Conservation (phyloP, 805 yeast species). For the Kazachstania psychrophila region DNA sequence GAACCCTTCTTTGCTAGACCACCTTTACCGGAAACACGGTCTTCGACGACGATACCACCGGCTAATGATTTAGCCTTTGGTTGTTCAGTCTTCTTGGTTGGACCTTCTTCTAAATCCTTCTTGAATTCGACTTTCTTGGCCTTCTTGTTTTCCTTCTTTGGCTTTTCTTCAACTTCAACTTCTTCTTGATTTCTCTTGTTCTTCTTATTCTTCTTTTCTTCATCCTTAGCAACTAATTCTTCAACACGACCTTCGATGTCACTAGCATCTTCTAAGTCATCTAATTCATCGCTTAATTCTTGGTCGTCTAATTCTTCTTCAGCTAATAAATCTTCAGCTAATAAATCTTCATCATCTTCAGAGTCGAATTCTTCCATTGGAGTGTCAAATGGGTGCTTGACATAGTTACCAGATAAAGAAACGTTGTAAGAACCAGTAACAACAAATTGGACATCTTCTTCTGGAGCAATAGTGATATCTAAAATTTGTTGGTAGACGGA, state of each 20-base stretch:
- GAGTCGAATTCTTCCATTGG: constrained; percentile 36
- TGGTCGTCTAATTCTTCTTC: constrained; percentile 69
- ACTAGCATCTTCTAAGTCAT: constrained; percentile 55
- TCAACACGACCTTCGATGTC: constrained; percentile 66
- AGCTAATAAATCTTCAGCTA: constrained; percentile 41
- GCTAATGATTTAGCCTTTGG: constrained; percentile 69
- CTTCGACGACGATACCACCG: constrained; percentile 92
- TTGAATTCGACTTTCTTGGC: constrained; percentile 82
- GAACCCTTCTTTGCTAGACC: constrained; percentile 78
- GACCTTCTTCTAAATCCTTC: constrained; percentile 90
- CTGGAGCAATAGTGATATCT: constrained; percentile 84
- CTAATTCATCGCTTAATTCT: constrained; percentile 34
- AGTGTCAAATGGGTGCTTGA: constrained; percentile 84
- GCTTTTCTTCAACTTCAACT: constrained; percentile 27
- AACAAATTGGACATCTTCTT: constrained; percentile 88
- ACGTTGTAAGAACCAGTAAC: constrained; percentile 94
- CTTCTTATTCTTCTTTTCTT: constrained; percentile 32
- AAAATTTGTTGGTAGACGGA: constrained; percentile 79
- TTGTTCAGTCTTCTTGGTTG: constrained; percentile 42
- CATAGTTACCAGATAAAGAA: constrained; percentile 88
- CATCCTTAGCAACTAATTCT: constrained; percentile 60
- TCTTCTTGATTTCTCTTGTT: constrained; percentile 27
- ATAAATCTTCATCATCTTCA: constrained; percentile 36
- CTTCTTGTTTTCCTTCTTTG: constrained; percentile 27
- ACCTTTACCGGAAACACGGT: constrained; percentile 83